Evolutionary conservation across 2,329 filamentous ascomycete species (phyloP), one percentile per base, ranked within the genome.

Genomic region (Clarireedia sp.): DNA sequence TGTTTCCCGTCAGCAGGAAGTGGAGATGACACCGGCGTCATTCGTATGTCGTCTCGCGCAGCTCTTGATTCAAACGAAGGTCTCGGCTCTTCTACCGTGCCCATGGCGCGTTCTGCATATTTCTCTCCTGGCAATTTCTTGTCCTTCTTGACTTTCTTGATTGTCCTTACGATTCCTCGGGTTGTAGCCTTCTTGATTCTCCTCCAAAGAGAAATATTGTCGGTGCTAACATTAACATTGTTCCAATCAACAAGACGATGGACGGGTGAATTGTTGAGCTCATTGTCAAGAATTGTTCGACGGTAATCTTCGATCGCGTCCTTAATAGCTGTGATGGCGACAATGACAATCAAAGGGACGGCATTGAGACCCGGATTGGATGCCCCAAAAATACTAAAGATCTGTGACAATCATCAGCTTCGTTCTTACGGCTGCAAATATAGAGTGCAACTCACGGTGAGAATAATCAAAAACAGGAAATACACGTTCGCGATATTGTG

Each of bases 401-500:
- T 89, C 94, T 97, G 73, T 23, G 60, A 60, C 46, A 21, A 59
- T 23, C 19, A 64, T 70, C 63, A 70, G 62, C 51, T 61, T 56
- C 41, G 53, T 47, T 14, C 24, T 45, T 21, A 37, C 14, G 38
- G 19, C 17, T 8, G 48, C 21, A 49, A 29, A 38, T 48, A 43
- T 19, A 37, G 24, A 26, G 24, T 23, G 44, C 14, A 46, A 80
- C 91, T 78, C 85, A 97, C 94, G 67, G 86, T 85, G 58, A 99
- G 80, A 68, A 99, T 95, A 69, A 96, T 91, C 66, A 92, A 81
- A 74, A 97, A 96, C 64, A 97, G 78, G 79, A 99, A 99, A 74
- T 97, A 99, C 53, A 97, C 86, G 71, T 99, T 99, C 68, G 94
- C 94, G 66, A 99, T 87, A 68, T 97, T 97, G 73, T 99, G 92